Conservation (phyloP, 73 alveolate species). For the Durusdinium trenchii region DNA sequence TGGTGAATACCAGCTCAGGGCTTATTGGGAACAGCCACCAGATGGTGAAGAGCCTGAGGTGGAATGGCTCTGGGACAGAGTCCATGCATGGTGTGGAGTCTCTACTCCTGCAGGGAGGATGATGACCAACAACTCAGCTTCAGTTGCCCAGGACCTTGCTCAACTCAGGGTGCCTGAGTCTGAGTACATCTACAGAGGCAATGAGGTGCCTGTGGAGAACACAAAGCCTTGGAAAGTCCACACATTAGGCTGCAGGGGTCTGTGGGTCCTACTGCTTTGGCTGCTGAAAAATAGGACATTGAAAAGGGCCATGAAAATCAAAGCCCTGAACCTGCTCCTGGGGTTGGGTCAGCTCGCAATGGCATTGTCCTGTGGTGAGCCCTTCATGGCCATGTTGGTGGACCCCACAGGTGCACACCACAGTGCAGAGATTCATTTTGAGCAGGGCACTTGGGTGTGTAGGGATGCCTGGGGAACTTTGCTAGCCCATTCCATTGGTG, state of each 20-base stretch:
- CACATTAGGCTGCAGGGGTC: background rate
- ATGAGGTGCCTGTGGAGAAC: background rate
- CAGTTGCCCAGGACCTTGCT: background rate
- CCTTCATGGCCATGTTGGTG: background rate
- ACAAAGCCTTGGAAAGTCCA: constrained; percentile 2
- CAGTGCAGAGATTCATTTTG: background rate
- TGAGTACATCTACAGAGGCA: background rate
- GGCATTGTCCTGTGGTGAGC: background rate
- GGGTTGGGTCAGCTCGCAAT: background rate
- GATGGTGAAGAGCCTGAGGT: background rate
- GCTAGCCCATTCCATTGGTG: background rate
- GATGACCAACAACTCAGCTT: background rate
- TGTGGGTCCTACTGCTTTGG: background rate
- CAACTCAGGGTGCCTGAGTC: background rate
- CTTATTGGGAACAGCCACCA: too few species aligned
- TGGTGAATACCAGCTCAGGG: background rate
- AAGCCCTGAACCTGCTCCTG: background rate
- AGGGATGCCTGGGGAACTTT: background rate
- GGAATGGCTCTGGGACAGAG: constrained; percentile 11
- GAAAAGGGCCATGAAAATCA: background rate
- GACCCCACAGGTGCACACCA: background rate
- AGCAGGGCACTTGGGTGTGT: background rate
- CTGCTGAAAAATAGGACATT: background rate
- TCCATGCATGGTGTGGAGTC: background rate
- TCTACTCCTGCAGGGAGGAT: background rate